Conservation (phyloP, 2,329 filamentous ascomycete species). For the Pseudogymnoascus sp. region DNA sequence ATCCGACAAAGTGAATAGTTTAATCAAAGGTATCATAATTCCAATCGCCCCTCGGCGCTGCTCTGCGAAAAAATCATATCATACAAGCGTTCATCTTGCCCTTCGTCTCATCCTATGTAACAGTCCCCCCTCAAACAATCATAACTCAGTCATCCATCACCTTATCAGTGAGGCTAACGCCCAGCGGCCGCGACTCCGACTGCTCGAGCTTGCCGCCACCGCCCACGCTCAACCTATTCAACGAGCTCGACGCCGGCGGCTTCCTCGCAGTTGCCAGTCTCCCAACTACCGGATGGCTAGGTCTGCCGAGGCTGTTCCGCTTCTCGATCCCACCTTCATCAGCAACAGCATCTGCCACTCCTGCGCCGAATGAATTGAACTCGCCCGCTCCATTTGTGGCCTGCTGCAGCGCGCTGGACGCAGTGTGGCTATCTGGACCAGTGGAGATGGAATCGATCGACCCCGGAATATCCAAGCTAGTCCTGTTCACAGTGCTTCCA, state of each 20-base stretch:
- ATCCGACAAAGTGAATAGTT: background rate
- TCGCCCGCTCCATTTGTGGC: conserved; percentile 19
- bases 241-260: conserved; percentile 25
- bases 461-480: conserved; percentile 72
- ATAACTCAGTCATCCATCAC: conserved; percentile 62
- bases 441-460: conserved; percentile 9
- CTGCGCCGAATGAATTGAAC: background rate
- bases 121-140: background rate
- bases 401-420: conserved; percentile 10
- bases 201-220: conserved; percentile 29
- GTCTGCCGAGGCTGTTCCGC: conserved; percentile 55
- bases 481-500: conserved; percentile 34
- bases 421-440: background rate
- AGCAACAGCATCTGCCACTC: background rate
- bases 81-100: background rate
- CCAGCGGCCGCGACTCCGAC: conserved; percentile 33
- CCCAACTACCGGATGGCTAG: conserved; percentile 41
- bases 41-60: background rate
- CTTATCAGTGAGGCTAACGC: conserved; percentile 63
- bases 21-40: conserved; percentile 8
- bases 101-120: background rate
- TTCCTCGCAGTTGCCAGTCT: conserved; percentile 34
- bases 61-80: background rate
- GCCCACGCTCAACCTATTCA: conserved; percentile 25
- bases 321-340: conserved; percentile 41